Percentiles rank a stretch among this genome's conserved stretches.
Conservation (phyloP, 2,329 filamentous ascomycete genomes). For the Sporothrix protearum region DNA sequence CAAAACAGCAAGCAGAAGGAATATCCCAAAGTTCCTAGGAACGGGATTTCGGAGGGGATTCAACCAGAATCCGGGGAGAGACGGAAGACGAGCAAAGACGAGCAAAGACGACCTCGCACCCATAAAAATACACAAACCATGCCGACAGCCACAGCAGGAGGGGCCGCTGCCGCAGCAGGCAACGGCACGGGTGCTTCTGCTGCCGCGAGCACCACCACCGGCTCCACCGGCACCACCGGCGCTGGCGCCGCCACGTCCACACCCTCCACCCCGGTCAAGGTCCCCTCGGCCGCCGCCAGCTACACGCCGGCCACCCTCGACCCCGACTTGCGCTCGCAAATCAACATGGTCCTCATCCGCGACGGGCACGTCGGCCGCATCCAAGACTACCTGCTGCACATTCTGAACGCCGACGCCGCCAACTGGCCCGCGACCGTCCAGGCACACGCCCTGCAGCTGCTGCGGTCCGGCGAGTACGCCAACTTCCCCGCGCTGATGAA, state of each 20-base stretch:
- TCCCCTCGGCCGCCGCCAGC: constrained; percentile 56
- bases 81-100: not conserved
- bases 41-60: not conserved
- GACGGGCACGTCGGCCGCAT: constrained; percentile 61
- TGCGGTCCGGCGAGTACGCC: constrained; percentile 57
- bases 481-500: constrained; percentile 60
- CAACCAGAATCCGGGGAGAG: not conserved
- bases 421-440: constrained; percentile 63
- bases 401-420: constrained; percentile 55
- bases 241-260: constrained; percentile 13
- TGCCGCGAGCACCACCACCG: not conserved
- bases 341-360: constrained; percentile 56
- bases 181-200: not conserved
- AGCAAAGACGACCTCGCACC: not conserved
- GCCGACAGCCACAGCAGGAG: constrained; percentile 18
- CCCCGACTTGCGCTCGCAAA: constrained; percentile 58
- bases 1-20: not conserved
- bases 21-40: not conserved
- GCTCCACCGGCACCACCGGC: too few species aligned
- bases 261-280: constrained; percentile 57
- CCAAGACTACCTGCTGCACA: constrained; percentile 61
- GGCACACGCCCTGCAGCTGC: constrained; percentile 56
- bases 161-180: constrained; percentile 2
- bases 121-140: not conserved
- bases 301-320: constrained; percentile 61